Percentiles rank a stretch among this genome's conserved stretches.
Conservation (phyloP, 805 yeast genomes). For the Sungouiozyma ichnusensis region DNA sequence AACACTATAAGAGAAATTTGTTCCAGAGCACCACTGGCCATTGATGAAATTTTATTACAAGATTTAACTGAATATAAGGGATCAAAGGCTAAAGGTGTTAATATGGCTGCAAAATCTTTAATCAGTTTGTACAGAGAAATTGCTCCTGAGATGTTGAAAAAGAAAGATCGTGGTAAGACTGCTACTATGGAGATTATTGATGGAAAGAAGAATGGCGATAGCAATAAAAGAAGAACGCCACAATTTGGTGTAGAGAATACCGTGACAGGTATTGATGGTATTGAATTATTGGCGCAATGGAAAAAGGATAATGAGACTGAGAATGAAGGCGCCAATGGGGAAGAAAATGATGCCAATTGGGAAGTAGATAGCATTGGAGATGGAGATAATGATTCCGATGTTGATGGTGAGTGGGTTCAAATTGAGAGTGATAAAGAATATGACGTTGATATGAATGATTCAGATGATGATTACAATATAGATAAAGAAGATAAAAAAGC, state of each 20-base stretch:
- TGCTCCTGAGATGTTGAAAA: conserved; percentile 89
- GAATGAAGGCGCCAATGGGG: conserved; percentile 42
- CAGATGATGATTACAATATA: conserved; percentile 32
- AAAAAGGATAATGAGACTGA: conserved; percentile 37
- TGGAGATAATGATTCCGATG: conserved; percentile 36
- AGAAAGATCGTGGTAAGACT: conserved; percentile 86
- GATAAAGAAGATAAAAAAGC: conserved; percentile 18
- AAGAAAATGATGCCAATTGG: conserved; percentile 53
- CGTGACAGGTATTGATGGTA: conserved; percentile 75
- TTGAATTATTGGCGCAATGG: conserved; percentile 87
- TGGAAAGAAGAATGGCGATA: conserved; percentile 39
- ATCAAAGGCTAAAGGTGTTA: conserved; percentile 87
- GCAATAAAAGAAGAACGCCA: conserved; percentile 26
- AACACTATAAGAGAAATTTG: conserved; percentile 91
- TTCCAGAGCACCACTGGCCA: conserved; percentile 89
- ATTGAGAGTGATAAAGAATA: conserved; percentile 76
- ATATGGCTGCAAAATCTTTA: conserved; percentile 86
- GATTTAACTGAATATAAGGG: conserved; percentile 87
- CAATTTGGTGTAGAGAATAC: conserved; percentile 67
- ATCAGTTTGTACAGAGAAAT: conserved; percentile 82
- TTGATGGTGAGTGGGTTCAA: conserved; percentile 88
- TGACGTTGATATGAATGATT: conserved; percentile 41
- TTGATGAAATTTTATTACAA: conserved; percentile 76
- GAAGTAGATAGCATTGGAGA: conserved; percentile 41
- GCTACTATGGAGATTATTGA: conserved; percentile 75